Conservation (phyloP, 2,329 filamentous ascomycete genomes). For the Fusarium concolor region DNA sequence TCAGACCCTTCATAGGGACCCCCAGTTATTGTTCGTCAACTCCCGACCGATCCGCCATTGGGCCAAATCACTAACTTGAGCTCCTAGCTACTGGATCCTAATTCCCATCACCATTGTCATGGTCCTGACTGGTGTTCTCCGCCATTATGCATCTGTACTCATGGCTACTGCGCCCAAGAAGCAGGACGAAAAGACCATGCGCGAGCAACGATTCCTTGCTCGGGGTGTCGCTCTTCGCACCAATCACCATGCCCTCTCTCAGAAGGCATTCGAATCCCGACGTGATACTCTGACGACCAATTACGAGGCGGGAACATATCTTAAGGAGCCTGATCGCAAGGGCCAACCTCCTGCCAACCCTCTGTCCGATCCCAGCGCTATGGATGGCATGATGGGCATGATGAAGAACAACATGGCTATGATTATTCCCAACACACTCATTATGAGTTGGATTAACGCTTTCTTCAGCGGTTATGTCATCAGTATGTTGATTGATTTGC, state of each 20-base stretch:
- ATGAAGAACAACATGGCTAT: constrained; percentile 99
- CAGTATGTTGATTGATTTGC: constrained; percentile 65
- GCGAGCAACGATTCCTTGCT: constrained; percentile 86
- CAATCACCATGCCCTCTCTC: constrained; percentile 84
- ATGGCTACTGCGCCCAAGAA: constrained; percentile 88
- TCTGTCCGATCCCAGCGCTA: constrained; percentile 92
- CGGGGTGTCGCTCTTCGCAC: constrained; percentile 86
- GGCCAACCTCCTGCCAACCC: constrained; percentile 93
- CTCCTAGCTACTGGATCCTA: constrained; percentile 93
- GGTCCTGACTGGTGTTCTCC: constrained; percentile 94
- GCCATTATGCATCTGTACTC: constrained; percentile 95
- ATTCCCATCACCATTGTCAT: constrained; percentile 98
- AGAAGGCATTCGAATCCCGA: constrained; percentile 79
- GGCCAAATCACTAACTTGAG: constrained; percentile 34
- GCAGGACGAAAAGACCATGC: constrained; percentile 77
- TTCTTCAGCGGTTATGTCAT: constrained; percentile 99
- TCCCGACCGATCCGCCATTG: constrained; percentile 1
- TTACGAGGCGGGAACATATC: constrained; percentile 86
- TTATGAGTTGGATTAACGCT: constrained; percentile 99
- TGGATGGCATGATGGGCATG: constrained; percentile 99
- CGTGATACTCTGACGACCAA: constrained; percentile 84
- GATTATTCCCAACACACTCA: constrained; percentile 98
- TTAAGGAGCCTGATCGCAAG: constrained; percentile 88
- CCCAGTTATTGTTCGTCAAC: constrained; percentile 87
- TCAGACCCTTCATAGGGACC: constrained; percentile 98